Evolutionary conservation across 495 filamentous ascomycete genomes (phyloP).

Genomic region (Cenococcum geophilum): DNA sequence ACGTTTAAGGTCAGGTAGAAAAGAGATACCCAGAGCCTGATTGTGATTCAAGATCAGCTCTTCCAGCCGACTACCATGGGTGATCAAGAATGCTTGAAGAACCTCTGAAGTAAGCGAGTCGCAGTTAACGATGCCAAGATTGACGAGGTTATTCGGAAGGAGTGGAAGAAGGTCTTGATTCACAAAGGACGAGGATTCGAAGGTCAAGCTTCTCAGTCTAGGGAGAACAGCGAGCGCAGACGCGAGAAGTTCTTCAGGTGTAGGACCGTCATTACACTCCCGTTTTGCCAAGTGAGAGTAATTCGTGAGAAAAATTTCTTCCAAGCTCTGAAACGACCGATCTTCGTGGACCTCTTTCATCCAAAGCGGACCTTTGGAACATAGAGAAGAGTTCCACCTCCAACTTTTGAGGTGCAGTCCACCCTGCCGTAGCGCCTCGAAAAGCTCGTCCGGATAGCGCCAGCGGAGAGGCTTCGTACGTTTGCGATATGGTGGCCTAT

Average conservation of each 20-base stretch:
- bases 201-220: constrained; percentile 54
- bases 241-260: constrained; percentile 46
- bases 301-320: constrained; percentile 59
- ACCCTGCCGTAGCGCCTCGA: constrained; percentile 48
- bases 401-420: constrained; percentile 55
- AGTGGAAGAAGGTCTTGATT: constrained; percentile 53
- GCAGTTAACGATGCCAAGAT: constrained; percentile 69
- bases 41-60: constrained; percentile 69
- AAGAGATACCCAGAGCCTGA: constrained; percentile 64
- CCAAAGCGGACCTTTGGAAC: constrained; percentile 41
- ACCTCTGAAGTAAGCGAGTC: constrained; percentile 55
- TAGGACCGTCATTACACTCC: constrained; percentile 7
- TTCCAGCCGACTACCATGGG: constrained; percentile 56
- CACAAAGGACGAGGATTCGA: constrained; percentile 61
- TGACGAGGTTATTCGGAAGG: constrained; percentile 57
- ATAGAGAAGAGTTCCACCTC: constrained; percentile 71
- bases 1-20: constrained; percentile 53
- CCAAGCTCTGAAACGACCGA: constrained; percentile 54
- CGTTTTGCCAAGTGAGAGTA: constrained; percentile 44
- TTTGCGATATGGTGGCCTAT: constrained; percentile 51
- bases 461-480: constrained; percentile 48
- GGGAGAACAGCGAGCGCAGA: constrained; percentile 54
- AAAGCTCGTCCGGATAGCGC: constrained; percentile 55
- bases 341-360: constrained; percentile 52
- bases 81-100: constrained; percentile 54